phyloP scores from a whole-genome alignment of 2,329 filamentous ascomycete genomes.

The Fusarium anthophilum region DNA sequence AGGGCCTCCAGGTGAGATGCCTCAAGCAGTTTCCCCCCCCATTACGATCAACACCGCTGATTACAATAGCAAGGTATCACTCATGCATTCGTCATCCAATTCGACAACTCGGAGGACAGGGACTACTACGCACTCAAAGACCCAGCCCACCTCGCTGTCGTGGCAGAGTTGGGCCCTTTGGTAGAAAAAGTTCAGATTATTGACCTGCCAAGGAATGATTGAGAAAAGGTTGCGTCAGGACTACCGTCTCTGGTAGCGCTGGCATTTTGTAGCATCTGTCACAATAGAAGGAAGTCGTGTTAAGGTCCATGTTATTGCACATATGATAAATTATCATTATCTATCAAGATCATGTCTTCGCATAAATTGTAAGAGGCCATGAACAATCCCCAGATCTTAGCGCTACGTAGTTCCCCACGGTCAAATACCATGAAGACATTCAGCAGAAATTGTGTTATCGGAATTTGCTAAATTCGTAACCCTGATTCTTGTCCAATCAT shows the following conservation, averaged over 20 bases:
- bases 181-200: slow-evolving; percentile 64
- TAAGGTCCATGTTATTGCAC: too few relatives aligned
- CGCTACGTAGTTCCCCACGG: too few relatives aligned
- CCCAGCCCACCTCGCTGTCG: slow-evolving; percentile 69
- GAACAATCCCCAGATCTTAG: too few relatives aligned
- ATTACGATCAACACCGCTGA: neutral
- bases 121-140: slow-evolving; percentile 74
- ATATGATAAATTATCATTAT: too few relatives aligned
- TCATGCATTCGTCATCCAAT: slow-evolving; percentile 54
- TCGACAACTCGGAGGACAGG: slow-evolving; percentile 69
- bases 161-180: slow-evolving; percentile 56
- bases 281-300: too few relatives aligned
- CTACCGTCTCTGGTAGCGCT: too few relatives aligned
- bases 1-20: neutral
- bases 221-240: fast-evolving
- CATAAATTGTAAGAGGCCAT: too few relatives aligned
- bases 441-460: neutral
- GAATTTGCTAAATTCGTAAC: fast-evolving
- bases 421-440: neutral
- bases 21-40: too few relatives aligned
- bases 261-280: too few relatives aligned
- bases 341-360: too few relatives aligned
- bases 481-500: fast-evolving
- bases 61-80: neutral
- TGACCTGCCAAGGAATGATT: slow-evolving; percentile 57